A percentile compares a stretch with the other conserved stretches of the same genome.
Evolutionary conservation across 2,329 filamentous ascomycete species (phyloP).

Genomic region (Colletotrichum costaricense): DNA sequence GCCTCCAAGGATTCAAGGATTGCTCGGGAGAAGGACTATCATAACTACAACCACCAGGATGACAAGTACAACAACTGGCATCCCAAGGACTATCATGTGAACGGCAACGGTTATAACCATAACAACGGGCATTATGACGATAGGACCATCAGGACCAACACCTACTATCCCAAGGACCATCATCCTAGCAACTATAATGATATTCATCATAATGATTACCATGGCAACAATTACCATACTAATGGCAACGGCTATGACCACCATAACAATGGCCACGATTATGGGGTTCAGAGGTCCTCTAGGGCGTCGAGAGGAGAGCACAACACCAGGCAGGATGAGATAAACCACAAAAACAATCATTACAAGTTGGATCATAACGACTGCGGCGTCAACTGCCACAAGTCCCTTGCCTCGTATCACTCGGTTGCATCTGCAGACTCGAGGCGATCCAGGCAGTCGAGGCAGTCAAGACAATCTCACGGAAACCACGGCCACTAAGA

Average conservation of each 20-base stretch:
- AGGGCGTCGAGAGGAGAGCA: background rate
- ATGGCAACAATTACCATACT: background rate
- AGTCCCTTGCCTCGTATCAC: background rate
- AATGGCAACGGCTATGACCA: background rate
- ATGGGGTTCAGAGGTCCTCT: background rate
- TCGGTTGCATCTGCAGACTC: background rate
- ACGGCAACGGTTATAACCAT: too few relatives aligned
- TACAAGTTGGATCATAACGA: background rate
- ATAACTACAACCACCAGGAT: background rate
- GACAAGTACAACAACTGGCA: background rate
- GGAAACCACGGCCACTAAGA: background rate
- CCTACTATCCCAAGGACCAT: background rate
- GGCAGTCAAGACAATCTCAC: background rate
- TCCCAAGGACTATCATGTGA: too few relatives aligned
- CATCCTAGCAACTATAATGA: background rate
- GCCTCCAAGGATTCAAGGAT: background rate
- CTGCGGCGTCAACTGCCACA: background rate
- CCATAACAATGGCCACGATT: background rate
- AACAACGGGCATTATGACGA: background rate
- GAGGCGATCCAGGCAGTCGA: background rate
- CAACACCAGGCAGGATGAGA: background rate
- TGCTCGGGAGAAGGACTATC: background rate
- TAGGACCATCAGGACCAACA: background rate
- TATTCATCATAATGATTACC: too few relatives aligned
- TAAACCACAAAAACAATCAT: background rate